Evolutionary conservation across 352 stramenopile genomes (phyloP), one percentile per base, ranked within the genome.

Genomic region (Pseudoperonospora humuli): DNA sequence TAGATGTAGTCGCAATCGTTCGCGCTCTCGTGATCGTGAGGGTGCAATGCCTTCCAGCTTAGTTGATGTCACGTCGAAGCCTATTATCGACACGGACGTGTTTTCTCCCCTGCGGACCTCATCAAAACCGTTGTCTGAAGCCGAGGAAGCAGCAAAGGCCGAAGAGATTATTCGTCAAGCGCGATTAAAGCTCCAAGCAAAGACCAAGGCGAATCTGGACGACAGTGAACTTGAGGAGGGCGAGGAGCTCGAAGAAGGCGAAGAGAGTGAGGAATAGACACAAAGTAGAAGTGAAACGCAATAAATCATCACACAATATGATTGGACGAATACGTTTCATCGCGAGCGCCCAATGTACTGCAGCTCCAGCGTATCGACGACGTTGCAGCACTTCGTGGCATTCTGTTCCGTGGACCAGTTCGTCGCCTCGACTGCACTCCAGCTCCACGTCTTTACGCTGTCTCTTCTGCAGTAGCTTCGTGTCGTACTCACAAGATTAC

Each of bases 151-250:
- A 15, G 64, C 64, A 5, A 68, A 62, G 14, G 73, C 69, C 0
- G 73, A 85, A 39, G 73, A 81, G 39, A 83, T 86, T 42, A 88
- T 86, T 24, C 73, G 75, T 7, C 64, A 83, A 25, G 75, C 75
- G 13, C 56, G 73, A 18, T 50, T 79, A 8, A 84, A 84, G 56
- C 57, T 86, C 9, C 52, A 71, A 40, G 54, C 41, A 8, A 76
- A 79, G 34, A 50, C 51, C 19, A 66, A 67, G 25, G 38, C 32
- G 1, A 7, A 7, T 17, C 26, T 20, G 0, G 42, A 71, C 8
- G 58, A 77, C 17, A 68, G 60, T 10, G 72, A 85, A 24, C 55
- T 82, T 4, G 75, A 87, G 39, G 75, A 87, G 18, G 75, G 70
- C 7, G 74, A 86, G 21, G 61, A 80, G 10, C 41, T 63, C 7